Percentiles rank a stretch among this genome's conserved stretches.
Evolutionary conservation across 495 filamentous ascomycete species (phyloP).

Genomic region (Penicillium paradoxum): DNA sequence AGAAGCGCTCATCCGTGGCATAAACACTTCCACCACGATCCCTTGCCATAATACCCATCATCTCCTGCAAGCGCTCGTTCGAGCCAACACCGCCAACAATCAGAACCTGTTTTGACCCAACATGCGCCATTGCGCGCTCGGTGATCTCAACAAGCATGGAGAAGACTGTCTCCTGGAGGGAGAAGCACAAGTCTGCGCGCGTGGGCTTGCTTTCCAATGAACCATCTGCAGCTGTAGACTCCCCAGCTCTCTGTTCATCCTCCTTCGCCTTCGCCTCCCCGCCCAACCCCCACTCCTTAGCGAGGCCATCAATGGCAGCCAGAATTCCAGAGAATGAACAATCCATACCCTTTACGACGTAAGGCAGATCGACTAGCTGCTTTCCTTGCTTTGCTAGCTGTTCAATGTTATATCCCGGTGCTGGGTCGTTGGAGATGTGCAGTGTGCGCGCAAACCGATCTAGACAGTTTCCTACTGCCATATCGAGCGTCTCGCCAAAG

Average conservation of each 20-base stretch:
- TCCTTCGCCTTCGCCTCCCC: conserved; percentile 33
- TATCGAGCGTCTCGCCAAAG: conserved; percentile 95
- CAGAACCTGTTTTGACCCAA: conserved; percentile 81
- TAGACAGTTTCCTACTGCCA: conserved; percentile 95
- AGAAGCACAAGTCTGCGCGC: conserved; percentile 87
- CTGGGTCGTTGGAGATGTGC: conserved; percentile 88
- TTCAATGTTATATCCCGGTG: conserved; percentile 97
- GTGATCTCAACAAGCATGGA: conserved; percentile 99
- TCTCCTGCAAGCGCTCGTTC: conserved; percentile 91
- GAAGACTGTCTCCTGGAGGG: conserved; percentile 88
- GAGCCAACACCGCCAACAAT: conserved; percentile 98
- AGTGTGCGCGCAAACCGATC: conserved; percentile 92
- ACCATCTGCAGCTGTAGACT: conserved; percentile 21
- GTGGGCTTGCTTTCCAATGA: conserved; percentile 47
- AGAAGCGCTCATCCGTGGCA: conserved; percentile 94
- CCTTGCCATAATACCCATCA: conserved; percentile 96
- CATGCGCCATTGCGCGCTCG: conserved; percentile 97
- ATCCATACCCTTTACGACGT: conserved; percentile 98
- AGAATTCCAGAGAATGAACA: conserved; percentile 91
- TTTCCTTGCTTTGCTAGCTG: conserved; percentile 80
- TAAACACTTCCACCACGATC: conserved; percentile 87
- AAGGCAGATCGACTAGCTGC: conserved; percentile 80
- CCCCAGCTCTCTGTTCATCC: conserved; percentile 20
- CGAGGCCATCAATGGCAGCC: conserved; percentile 72
- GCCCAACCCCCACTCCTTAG: conserved; percentile 53